Base-by-base conservation (phyloP, 2,329 filamentous ascomycete genomes). In the Hypoxylon sp. region DNA sequence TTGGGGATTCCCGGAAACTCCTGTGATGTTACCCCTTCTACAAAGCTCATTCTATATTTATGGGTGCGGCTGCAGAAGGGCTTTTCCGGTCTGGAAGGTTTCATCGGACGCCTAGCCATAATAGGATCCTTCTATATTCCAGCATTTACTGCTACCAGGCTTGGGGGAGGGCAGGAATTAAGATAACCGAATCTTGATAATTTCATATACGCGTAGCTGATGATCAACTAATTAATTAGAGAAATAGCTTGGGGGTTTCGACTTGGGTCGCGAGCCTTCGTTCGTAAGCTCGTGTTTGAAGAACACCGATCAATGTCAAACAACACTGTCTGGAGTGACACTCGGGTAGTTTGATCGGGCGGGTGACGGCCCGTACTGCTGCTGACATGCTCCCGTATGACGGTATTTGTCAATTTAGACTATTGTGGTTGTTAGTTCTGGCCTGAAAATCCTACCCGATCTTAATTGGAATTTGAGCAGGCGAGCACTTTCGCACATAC, bases 141-240 rank as follows among this genome's bases (percentile, higher is more conserved):
- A 60, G 64, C 42, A 65, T 67, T 40, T 61, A 17, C 53, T 48
- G 53, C 37, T 57, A 57, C 53, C 44, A 58, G 35, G 49, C 55
- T 53, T 48, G 13, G 42, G 44, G 55, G 37, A 33, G 44, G 51
- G 37, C 22, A n/a, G 51, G 37, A 42, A 42, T 42, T 53, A 49
- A 69, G 69, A 71, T 62, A 66, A 62, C 69, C 69, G 66, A 69
- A 69, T 56, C 56, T 59, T 56, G 57, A 67, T 62, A 33, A 66
- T 44, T 53, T 54, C 20, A 50, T 58, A 40, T 46, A 59, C 33
- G n/a, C n/a, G 48, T 59, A 50, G 46, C 25, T 25, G 66, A 31
- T 54, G 69, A 64, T 69, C 63, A 44, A 27, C 55, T 22, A 53
- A 25, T n/a, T 50, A 55, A 40, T 13, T 22, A 8, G 54, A 49